Conservation (phyloP, 1,284 basidiomycete genomes). For the Pyrrhoderma noxium region DNA sequence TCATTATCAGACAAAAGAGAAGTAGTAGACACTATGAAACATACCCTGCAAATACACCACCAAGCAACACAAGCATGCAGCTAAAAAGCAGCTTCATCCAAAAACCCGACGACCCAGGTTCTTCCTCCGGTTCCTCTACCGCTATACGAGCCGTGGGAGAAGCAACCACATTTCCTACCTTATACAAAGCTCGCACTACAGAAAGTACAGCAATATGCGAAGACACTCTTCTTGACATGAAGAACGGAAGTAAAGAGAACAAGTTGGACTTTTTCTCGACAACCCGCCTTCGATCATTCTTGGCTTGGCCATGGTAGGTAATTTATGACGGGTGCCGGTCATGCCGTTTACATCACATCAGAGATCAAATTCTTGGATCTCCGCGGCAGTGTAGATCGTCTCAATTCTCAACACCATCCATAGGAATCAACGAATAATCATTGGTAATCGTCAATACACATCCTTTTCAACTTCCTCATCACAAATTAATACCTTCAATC, state of each 20-base stretch:
- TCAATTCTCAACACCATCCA: no score
- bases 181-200: constrained; percentile 3
- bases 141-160: constrained; percentile 2
- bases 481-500: no score
- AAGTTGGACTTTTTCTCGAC: background rate
- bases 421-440: no score
- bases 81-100: constrained; percentile 66
- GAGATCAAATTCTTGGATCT: no score
- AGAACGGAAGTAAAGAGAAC: background rate
- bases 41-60: constrained; percentile 84
- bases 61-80: constrained; percentile 60
- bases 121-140: constrained; percentile 21
- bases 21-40: constrained; percentile 23
- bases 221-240: constrained; percentile 4
- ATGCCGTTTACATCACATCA: no score
- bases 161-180: constrained; percentile 9
- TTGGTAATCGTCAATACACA: no score
- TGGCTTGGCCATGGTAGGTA: no score
- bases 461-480: no score
- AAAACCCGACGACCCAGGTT: constrained; percentile 45
- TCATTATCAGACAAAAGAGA: background rate
- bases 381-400: no score
- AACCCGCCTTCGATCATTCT: no score
- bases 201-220: constrained; percentile 4
- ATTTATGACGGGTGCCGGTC: no score